Conservation (phyloP, 2,329 filamentous ascomycete genomes). For the Tolypocladium amazonense region DNA sequence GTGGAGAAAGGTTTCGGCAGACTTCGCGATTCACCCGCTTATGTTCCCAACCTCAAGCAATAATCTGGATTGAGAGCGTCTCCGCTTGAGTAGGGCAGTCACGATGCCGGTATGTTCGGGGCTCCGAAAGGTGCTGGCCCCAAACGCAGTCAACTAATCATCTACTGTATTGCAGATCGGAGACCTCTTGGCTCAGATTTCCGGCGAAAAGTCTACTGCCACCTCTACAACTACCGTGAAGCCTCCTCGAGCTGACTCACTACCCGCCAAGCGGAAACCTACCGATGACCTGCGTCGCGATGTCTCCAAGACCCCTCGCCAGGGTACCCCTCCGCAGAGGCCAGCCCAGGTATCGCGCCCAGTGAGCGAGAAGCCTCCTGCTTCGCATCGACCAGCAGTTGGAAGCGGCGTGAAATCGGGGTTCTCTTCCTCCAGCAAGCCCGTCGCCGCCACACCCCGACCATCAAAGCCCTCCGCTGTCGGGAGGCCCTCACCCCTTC, state of each 20-base stretch:
- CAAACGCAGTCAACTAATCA: not conserved
- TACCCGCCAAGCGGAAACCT: conserved; percentile 45
- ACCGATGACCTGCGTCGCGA: conserved; percentile 34
- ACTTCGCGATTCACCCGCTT: not conserved
- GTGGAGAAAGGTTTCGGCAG: not conserved
- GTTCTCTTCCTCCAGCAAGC: conserved; percentile 11
- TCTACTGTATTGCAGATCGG: conserved; percentile 16
- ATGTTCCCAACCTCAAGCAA: not conserved
- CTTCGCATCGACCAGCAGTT: not conserved
- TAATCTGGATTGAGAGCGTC: not conserved
- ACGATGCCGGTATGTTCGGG: conserved; percentile 3
- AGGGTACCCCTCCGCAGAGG: conserved; percentile 4
- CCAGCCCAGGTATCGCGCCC: conserved; percentile 1
- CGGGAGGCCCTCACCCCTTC: conserved; percentile 12
- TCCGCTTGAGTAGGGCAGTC: not conserved
- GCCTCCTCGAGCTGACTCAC: conserved; percentile 12
- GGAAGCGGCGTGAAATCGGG: conserved; percentile 4
- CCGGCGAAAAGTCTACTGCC: conserved; percentile 37
- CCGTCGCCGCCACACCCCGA: conserved; percentile 13
- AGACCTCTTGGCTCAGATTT: conserved; percentile 43
- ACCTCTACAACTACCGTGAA: conserved; percentile 20
- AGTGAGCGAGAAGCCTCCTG: not conserved
- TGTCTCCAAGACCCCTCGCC: conserved; percentile 31
- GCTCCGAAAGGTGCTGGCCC: not conserved
- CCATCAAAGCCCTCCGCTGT: conserved; percentile 8